Base-by-base conservation (phyloP, 1,284 basidiomycete species). In the Austroboletus sp. region DNA sequence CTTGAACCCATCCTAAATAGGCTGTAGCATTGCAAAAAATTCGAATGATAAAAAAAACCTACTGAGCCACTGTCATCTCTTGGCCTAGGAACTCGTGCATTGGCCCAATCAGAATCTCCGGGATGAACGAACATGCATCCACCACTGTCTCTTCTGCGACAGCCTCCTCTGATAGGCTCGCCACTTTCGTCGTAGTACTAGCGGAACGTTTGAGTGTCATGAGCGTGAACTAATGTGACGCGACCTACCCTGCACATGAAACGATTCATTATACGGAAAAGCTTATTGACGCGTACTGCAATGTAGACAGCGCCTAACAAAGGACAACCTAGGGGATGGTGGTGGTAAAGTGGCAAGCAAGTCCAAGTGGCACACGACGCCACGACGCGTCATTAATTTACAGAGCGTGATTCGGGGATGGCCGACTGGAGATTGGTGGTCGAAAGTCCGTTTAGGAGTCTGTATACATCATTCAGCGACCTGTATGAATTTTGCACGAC, bases 161-260 rank as follows among this genome's bases (percentile, higher is more conserved):
- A 63, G 15, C 63, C 61, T 2, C 42, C 53, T 36, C 32, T 40
- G 8, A 42, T 3, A 3, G 59, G 53, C 19, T 53, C 52, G 26
- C 64, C 61, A 33, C 16, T 50, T 17, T 64, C 63, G n/a, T 49
- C 50, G 41, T 63, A 66, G 40, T 36, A 61, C 61, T 63, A 33
- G 25, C 10, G 19, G 17, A 33, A 12, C 7, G 27, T 34, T 44
- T 44, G 17, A 54, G 46, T 31, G n/a, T 21, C 16, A 10, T 29
- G 31, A 42, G 34, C 17, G 19, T 41, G 58, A 16, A 54, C 31
- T 6, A 13, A 15, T 21, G 45, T 37, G 27, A 37, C n/a, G 41
- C 33, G 26, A 57, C 64, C 35, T 50, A 64, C 61, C 40, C 6
- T 59, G 39, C 61, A 62, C 32, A 45, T 61, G 16, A 34, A 43